These are phyloP conservation scores for Dillenia turbinata DNA, from an alignment of 164 flowering plant genomes.

Conservation along the genomic window DNA sequence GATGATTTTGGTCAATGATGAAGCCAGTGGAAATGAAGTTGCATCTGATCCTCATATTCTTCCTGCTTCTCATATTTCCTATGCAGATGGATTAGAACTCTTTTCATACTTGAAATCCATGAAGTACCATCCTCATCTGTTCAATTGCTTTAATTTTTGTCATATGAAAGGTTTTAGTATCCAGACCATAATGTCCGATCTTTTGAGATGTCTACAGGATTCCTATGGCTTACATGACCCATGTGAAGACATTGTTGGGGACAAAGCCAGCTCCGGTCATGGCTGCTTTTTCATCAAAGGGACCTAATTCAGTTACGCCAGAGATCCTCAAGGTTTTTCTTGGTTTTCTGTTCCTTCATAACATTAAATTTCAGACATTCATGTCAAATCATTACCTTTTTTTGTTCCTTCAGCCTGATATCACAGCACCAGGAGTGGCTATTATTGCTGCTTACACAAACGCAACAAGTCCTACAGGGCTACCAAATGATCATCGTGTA, in stretches of 20 bases:
- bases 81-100: constrained; percentile 25
- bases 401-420: constrained; percentile 54
- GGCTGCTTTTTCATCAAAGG: constrained; percentile 81
- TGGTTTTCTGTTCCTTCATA: not conserved
- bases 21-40: constrained; percentile 9
- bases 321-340: constrained; percentile 71
- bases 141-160: too few relatives aligned
- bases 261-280: constrained; percentile 68
- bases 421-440: constrained; percentile 79
- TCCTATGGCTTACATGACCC: constrained; percentile 51
- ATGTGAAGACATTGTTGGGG: constrained; percentile 27
- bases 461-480: constrained; percentile 53
- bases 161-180: too few relatives aligned
- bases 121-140: constrained; percentile 11
- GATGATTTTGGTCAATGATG: constrained; percentile 47
- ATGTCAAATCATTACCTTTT: too few relatives aligned
- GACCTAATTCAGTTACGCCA: constrained; percentile 64
- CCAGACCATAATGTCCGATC: too few relatives aligned
- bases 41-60: constrained; percentile 32
- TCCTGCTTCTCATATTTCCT: constrained; percentile 36
- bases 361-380: too few relatives aligned
- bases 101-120: constrained; percentile 29
- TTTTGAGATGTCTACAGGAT: constrained; percentile 21
- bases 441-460: constrained; percentile 67
- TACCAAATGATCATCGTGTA: constrained; percentile 39